Evolutionary conservation across 2,329 filamentous ascomycete species (phyloP).

Genomic region (Aspergillus versicolor): DNA sequence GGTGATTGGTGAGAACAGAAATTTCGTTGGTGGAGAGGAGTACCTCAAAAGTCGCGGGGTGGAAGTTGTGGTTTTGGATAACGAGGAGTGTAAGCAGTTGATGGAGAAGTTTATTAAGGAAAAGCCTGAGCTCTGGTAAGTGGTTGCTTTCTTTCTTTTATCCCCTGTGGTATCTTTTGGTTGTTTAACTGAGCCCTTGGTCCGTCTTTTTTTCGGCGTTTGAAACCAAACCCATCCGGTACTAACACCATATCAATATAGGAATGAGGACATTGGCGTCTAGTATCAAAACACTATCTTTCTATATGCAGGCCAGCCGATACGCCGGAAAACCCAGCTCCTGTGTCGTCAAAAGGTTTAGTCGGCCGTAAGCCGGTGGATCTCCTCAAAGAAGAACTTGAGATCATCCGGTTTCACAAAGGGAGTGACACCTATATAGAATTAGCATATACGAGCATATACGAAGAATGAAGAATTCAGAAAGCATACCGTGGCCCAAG

Average conservation of each 20-base stretch:
- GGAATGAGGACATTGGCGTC: constrained; percentile 61
- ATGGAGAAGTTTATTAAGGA: constrained; percentile 72
- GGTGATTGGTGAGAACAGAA: constrained; percentile 76
- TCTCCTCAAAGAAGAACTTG: constrained; percentile 90
- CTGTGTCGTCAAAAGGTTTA: constrained; percentile 11
- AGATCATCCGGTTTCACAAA: constrained; percentile 91
- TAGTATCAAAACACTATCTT: constrained; percentile 26
- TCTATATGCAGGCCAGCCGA: background rate
- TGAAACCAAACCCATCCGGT: background rate
- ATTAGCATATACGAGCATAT: constrained; percentile 23
- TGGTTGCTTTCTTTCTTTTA: constrained; percentile 13
- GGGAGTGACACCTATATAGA: constrained; percentile 74
- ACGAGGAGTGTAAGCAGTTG: constrained; percentile 63
- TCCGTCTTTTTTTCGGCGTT: no score
- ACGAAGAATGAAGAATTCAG: background rate
- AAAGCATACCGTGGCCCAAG: constrained; percentile 77
- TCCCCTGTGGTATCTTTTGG: background rate
- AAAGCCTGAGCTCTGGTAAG: constrained; percentile 70
- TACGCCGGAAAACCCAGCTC: constrained; percentile 10
- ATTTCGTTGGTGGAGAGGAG: constrained; percentile 70
- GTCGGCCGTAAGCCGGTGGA: constrained; percentile 61
- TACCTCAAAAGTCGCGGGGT: constrained; percentile 67
- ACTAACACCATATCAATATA: constrained; percentile 25
- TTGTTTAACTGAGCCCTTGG: background rate
- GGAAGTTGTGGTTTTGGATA: constrained; percentile 70